Evolutionary conservation across 306 rosid species (phyloP), one percentile per base, ranked within the genome.

Genomic region (Begonia loranthoides): DNA sequence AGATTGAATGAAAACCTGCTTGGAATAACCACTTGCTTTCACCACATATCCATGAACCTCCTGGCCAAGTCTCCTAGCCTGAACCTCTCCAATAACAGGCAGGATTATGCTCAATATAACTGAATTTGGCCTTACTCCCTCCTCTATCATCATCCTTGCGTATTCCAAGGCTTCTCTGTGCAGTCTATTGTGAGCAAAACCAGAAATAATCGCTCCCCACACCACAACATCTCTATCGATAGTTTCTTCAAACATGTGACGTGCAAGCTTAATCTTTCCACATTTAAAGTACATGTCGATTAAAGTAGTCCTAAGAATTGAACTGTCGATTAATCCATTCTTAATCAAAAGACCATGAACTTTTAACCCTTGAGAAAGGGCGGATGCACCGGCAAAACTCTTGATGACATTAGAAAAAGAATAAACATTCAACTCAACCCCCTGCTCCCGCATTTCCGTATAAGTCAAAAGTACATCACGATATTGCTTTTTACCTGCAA

Each of bases 31-130:
- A 62, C 75, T 79, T 1, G 80, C 67, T 66, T 82, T 87, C 60
- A 87, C n/a, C 13, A 75, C 80, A 63, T 68, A 82, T 15, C 87
- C 95, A 70, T 87, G 95, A 51, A 69, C 64, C 70, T 82, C 93
- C 66, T 65, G 64, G 57, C 93, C 93, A 28, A 82, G 64, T 64
- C 62, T 71, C 62, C 54, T 46, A 0, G 68, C 77, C 50, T 52
- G 17, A 60, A 77, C 56, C 11, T 82, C 89, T 38, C 89, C 93
- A 52, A 81, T 72, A 19, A 46, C 73, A 2, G 79, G 77, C 55
- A 85, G 79, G 72, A 85, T 57, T 10, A 17, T 63, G 2, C 73
- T 72, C 67, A 81, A 13, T 55, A 74, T 60, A 63, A 72, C 77
- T 0, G 77, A 74, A 61, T 72, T 85, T 5, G 77, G 87, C 44